These are phyloP conservation scores for Silene conica DNA, from an alignment of 148 eudicot species.

Conservation along the genomic window DNA sequence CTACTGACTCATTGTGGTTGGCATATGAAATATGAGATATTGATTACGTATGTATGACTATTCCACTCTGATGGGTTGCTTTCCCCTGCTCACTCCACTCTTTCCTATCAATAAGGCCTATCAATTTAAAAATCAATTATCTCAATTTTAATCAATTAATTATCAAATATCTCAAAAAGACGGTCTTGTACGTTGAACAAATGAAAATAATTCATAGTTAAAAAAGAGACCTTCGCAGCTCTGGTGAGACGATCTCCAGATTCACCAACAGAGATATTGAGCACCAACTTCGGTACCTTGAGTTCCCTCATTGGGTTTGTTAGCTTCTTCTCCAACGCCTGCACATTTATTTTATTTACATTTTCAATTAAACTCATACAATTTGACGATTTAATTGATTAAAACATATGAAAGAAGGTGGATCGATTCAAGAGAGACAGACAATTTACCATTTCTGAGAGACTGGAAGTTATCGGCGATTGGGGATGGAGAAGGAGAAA, in stretches of 20 bases:
- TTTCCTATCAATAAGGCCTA: too few relatives aligned
- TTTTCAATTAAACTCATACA: neutral
- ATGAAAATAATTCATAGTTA: too few relatives aligned
- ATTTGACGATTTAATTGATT: neutral
- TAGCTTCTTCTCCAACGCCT: constrained; percentile 68
- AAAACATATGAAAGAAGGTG: neutral
- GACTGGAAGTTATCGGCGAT: neutral
- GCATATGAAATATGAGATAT: too few relatives aligned
- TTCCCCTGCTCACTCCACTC: too few relatives aligned
- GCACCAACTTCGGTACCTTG: constrained; percentile 75
- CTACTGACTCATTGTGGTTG: too few relatives aligned
- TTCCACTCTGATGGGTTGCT: too few relatives aligned
- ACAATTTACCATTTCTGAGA: constrained; percentile 17
- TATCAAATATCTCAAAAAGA: too few relatives aligned
- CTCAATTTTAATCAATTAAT: neutral
- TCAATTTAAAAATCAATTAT: neutral
- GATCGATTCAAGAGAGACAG: neutral
- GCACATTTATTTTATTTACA: constrained; percentile 1
- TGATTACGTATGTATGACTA: too few relatives aligned
- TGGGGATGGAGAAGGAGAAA: too few relatives aligned
- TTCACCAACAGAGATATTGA: constrained; percentile 75
- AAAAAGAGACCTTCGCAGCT: constrained; percentile 48
- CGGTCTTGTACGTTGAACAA: too few relatives aligned
- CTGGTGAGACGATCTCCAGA: constrained; percentile 75
- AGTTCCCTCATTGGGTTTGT: constrained; percentile 74